Evolutionary conservation across 2,329 filamentous ascomycete species (phyloP).

Genomic region (Ophiocordyceps robertsii): DNA sequence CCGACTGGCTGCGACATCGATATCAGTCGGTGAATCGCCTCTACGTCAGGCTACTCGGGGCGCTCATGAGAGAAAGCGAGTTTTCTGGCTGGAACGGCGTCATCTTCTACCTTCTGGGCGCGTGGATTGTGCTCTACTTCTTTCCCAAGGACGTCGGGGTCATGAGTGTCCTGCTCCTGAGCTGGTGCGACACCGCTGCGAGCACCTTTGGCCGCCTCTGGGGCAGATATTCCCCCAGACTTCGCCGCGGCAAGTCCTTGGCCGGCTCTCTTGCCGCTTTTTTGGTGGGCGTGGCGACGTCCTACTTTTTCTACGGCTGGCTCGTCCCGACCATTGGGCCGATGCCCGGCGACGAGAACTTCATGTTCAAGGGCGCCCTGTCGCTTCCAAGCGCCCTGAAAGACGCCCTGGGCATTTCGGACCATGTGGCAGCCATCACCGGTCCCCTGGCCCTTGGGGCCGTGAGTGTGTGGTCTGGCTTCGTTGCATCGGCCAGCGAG

Average conservation of each 20-base stretch:
- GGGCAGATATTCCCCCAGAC: constrained; percentile 74
- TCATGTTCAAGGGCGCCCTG: constrained; percentile 69
- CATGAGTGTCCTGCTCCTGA: constrained; percentile 77
- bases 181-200: constrained; percentile 96
- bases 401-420: constrained; percentile 46
- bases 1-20: constrained; percentile 72
- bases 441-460: constrained; percentile 63
- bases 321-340: constrained; percentile 56
- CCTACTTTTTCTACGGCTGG: constrained; percentile 78
- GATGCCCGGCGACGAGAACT: constrained; percentile 53
- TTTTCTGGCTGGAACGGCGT: constrained; percentile 92
- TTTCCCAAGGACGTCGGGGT: constrained; percentile 90
- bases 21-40: constrained; percentile 71
- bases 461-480: constrained; percentile 77
- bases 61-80: constrained; percentile 94
- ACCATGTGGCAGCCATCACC: constrained; percentile 45
- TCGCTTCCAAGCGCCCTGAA: constrained; percentile 51
- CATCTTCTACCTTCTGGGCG: constrained; percentile 88
- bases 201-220: constrained; percentile 86
- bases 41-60: constrained; percentile 74
- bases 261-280: constrained; percentile 82
- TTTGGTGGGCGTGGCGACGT: constrained; percentile 67
- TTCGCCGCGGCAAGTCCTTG: constrained; percentile 80
- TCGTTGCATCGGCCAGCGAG: constrained; percentile 80
- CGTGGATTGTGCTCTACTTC: constrained; percentile 72